A percentile compares a stretch with the other conserved stretches of the same genome.
Conservation (phyloP, 2,329 filamentous ascomycete species). For the Fusarium euwallaceae region DNA sequence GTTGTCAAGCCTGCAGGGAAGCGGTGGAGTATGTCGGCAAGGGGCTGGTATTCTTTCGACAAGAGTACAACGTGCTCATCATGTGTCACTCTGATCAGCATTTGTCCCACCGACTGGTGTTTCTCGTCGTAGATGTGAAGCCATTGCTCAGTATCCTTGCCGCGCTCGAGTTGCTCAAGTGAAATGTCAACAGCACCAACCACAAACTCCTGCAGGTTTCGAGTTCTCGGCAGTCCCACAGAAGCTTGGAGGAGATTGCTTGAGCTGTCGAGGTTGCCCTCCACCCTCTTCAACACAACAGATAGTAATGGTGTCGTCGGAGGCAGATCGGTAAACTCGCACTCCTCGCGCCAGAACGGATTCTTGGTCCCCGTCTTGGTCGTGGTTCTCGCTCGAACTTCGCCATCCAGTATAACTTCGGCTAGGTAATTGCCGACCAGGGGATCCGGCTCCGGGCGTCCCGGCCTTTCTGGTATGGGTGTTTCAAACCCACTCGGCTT, state of each 20-base stretch:
- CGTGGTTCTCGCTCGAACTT: conserved; percentile 81
- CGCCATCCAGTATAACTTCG: conserved; percentile 83
- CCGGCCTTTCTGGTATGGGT: conserved; percentile 37
- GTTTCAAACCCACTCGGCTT: conserved; percentile 43
- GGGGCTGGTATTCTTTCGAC: conserved; percentile 83
- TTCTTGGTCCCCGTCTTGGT: conserved; percentile 78
- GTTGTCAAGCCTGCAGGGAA: conserved; percentile 88
- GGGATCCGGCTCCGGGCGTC: conserved; percentile 55
- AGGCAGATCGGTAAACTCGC: conserved; percentile 81
- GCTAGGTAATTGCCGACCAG: conserved; percentile 79
- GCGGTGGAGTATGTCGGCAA: conserved; percentile 86
- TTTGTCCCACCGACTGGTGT: conserved; percentile 82
- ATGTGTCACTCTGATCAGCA: conserved; percentile 85
- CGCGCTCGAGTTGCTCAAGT: conserved; percentile 81
- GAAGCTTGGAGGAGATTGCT: conserved; percentile 48
- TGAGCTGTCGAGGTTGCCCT: conserved; percentile 62
- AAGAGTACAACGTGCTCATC: conserved; percentile 93
- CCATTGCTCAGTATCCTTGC: conserved; percentile 89
- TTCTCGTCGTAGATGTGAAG: conserved; percentile 83
- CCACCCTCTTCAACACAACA: conserved; percentile 77
- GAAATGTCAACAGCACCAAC: conserved; percentile 85
- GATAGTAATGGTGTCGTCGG: conserved; percentile 76
- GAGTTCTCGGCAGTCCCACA: conserved; percentile 52
- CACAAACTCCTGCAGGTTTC: conserved; percentile 63
- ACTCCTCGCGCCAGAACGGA: conserved; percentile 87